These are phyloP conservation scores for Bullera alba DNA, from an alignment of 768 basidiomycete genomes.

Conservation along the genomic window DNA sequence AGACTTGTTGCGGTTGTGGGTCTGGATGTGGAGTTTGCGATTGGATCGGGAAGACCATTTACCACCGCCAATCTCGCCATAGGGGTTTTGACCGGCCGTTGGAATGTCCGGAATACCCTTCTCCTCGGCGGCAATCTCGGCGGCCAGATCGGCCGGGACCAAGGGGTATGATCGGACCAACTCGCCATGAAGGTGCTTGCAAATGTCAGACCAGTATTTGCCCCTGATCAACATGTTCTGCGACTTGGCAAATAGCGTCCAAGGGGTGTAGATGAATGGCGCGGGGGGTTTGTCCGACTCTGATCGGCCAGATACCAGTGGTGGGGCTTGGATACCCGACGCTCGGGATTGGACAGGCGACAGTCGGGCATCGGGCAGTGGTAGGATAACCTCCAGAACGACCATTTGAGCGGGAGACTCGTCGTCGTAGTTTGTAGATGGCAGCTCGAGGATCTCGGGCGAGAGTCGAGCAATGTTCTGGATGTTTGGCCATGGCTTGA, in stretches of 20 bases:
- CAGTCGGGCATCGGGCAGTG: constrained; percentile 28
- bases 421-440: constrained; percentile 38
- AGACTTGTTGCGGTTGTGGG: neutral
- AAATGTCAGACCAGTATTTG: constrained; percentile 25
- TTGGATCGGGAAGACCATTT: constrained; percentile 6
- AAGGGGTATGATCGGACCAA: constrained; percentile 25
- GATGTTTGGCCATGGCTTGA: constrained; percentile 40
- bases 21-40: neutral
- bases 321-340: constrained; percentile 28
- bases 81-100: constrained; percentile 3
- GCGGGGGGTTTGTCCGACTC: constrained; percentile 38
- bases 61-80: neutral
- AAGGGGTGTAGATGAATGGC: constrained; percentile 44
- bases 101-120: constrained; percentile 9
- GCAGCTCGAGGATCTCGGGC: constrained; percentile 43
- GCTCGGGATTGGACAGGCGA: constrained; percentile 33
- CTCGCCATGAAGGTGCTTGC: constrained; percentile 17
- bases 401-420: constrained; percentile 44
- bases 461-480: constrained; percentile 35
- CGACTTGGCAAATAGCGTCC: constrained; percentile 41
- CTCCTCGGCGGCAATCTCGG: constrained; percentile 33
- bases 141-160: constrained; percentile 27
- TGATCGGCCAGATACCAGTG: constrained; percentile 14
- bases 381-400: constrained; percentile 40
- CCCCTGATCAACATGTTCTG: constrained; percentile 39